Evolutionary conservation across 139 green algal species (phyloP), one percentile per base, ranked within the genome.

Genomic region (Edaphochlamys debaryana): DNA sequence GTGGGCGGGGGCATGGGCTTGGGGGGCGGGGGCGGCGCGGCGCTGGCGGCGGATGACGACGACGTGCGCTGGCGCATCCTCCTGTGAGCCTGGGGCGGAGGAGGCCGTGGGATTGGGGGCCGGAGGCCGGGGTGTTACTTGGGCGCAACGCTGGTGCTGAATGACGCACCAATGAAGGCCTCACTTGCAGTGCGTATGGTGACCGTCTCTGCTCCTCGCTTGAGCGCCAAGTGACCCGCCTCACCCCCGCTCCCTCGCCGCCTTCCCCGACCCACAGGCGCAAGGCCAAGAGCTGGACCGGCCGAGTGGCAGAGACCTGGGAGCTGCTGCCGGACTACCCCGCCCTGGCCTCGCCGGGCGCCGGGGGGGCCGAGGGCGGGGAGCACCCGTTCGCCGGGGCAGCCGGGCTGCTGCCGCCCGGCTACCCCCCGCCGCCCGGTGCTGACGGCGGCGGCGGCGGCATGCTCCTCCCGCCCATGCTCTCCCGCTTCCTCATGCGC

Each of bases 221-320:
- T n/a, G n/a, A n/a, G n/a, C n/a, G n/a, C n/a, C n/a, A n/a, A n/a
- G n/a, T n/a, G n/a, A n/a, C n/a, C n/a, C n/a, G 1, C 64, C 64
- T 42, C 42, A n/a, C 50, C 74, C 62, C 58, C 66, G 54, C n/a
- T n/a, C n/a, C n/a, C n/a, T n/a, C n/a, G n/a, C n/a, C n/a, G n/a
- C n/a, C n/a, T n/a, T n/a, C n/a, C n/a, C n/a, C n/a, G n/a, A n/a
- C n/a, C n/a, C n/a, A n/a, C 60, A 86, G 69, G 15, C 37, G 72
- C 64, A 80, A 80, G 58, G 56, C 56, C 73, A 80, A 80, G 73
- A 80, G 56, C 17, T 80, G 73, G 73, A 80, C 73, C 45, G 56
- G 60, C 32, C 50, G 69, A 48, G 80, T 69, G 32, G 69, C 66
- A 0, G 69, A 85, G 52, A 74, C 73, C n/a, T 72, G 45, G 70